Evolutionary conservation across 352 stramenopile species (phyloP), one percentile per base, ranked within the genome.

Genomic region (Hyaloperonospora brassicae): DNA sequence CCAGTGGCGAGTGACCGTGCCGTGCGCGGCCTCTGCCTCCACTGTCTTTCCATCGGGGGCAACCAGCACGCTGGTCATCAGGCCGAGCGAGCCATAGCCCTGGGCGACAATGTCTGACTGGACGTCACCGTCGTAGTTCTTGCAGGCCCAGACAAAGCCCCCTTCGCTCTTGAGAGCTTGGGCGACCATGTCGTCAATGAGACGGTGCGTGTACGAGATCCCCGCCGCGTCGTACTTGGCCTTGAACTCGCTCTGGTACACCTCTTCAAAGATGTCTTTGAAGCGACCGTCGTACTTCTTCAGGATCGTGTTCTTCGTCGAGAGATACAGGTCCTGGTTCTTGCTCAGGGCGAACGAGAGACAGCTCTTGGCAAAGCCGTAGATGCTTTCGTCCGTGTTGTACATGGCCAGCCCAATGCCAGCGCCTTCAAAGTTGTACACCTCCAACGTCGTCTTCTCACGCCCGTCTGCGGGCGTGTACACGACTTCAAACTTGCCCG

Each of bases 171-270:
- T 91, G 42, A 89, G 67, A 47, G 62, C 62, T 62, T 89, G 79
- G n/a, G 80, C 80, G 35, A 91, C 81, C 81, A 91, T 91, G 62
- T 91, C 81, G 58, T 91, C 81, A 57, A 91, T 91, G 30, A 91
- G 61, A 34, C 77, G 70, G 62, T 86, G 76, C 48, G 76, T 84
- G 73, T 91, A 91, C 63, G 67, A 76, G 62, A 91, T 88, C 45
- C 81, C 79, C 12, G 66, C 63, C 5, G 71, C 74, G 58, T 88
- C 75, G 66, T 77, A 89, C 66, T 83, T 71, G 55, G 71, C 75
- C 59, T 88, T 82, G 62, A 84, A 87, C 61, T 88, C 74, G 23
- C 62, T 71, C 61, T 88, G 72, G 69, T 89, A 91, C 47, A 91
- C 70, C 45, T 88, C 74, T 59, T 87, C 71, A 57, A 91, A 91